Conservation (phyloP, 176 grass and related monocot genomes). For the Carex scoparia region DNA sequence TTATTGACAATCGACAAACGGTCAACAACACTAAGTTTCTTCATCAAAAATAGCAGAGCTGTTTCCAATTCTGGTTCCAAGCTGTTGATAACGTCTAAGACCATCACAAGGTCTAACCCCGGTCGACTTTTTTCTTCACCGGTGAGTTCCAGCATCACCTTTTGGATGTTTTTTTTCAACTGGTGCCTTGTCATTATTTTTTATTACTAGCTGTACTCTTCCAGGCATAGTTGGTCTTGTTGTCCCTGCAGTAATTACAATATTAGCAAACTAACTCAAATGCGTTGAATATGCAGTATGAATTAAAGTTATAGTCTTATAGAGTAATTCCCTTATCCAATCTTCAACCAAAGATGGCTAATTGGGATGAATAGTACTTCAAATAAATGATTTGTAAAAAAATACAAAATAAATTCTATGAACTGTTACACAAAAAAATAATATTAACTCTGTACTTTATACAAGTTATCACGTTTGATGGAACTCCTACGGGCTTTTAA, state of each 20-base stretch:
- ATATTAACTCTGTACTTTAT: no score
- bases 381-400: background rate
- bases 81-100: slow-evolving; percentile 22
- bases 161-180: background rate
- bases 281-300: background rate
- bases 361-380: background rate
- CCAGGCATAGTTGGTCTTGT: background rate
- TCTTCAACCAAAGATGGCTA: no score
- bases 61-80: no score
- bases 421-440: background rate
- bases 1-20: slow-evolving; percentile 24
- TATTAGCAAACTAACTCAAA: background rate
- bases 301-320: no score
- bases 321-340: no score
- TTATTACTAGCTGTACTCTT: slow-evolving; percentile 12
- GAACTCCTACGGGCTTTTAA: no score
- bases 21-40: slow-evolving; percentile 22
- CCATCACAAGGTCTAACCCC: slow-evolving; percentile 27
- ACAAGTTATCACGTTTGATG: no score
- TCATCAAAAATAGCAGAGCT: background rate
- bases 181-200: background rate
- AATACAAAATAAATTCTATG: background rate
- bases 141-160: slow-evolving; percentile 28
- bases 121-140: background rate
- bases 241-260: slow-evolving; percentile 4